phyloP scores from a whole-genome alignment of 2,329 filamentous ascomycete species.

The Ilyonectria destructans region DNA sequence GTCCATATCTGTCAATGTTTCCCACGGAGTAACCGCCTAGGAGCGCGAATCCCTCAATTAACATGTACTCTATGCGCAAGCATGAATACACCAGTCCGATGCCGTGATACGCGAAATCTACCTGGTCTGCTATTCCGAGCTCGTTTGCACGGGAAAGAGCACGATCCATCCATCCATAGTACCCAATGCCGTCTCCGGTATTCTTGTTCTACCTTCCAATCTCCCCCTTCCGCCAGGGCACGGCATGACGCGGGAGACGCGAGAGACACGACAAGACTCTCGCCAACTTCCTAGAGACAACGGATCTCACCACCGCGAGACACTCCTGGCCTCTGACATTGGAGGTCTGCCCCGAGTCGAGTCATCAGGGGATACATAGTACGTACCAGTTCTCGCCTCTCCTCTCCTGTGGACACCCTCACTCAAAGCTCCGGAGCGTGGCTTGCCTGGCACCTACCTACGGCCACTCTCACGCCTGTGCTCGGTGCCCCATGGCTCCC shows the following conservation, averaged over 20 bases:
- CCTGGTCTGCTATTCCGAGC: constrained; percentile 6
- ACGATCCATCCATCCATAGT: background rate
- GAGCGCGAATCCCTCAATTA: background rate
- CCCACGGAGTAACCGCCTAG: background rate
- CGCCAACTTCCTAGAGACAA: constrained; percentile 21
- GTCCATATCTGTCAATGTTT: constrained; percentile 21
- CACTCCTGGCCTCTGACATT: constrained; percentile 15
- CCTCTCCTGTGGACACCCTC: background rate
- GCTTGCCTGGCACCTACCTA: constrained; percentile 20
- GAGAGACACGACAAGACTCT: constrained; percentile 17
- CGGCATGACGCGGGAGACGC: constrained; percentile 18
- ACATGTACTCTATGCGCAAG: background rate
- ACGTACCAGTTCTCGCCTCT: constrained; percentile 4
- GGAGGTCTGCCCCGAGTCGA: constrained; percentile 7
- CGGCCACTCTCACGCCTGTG: constrained; percentile 47
- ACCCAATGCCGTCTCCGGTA: constrained; percentile 1
- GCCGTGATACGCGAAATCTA: constrained; percentile 13
- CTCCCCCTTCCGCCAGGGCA: constrained; percentile 15
- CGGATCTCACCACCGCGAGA: constrained; percentile 25
- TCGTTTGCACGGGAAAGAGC: constrained; percentile 12
- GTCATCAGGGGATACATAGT: constrained; percentile 4
- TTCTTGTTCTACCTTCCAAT: constrained; percentile 8
- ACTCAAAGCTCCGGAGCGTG: background rate
- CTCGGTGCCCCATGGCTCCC: constrained; percentile 27
- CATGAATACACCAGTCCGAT: constrained; percentile 1